Conservation (phyloP, 352 stramenopile genomes). For the Phytophthora megakarya region DNA sequence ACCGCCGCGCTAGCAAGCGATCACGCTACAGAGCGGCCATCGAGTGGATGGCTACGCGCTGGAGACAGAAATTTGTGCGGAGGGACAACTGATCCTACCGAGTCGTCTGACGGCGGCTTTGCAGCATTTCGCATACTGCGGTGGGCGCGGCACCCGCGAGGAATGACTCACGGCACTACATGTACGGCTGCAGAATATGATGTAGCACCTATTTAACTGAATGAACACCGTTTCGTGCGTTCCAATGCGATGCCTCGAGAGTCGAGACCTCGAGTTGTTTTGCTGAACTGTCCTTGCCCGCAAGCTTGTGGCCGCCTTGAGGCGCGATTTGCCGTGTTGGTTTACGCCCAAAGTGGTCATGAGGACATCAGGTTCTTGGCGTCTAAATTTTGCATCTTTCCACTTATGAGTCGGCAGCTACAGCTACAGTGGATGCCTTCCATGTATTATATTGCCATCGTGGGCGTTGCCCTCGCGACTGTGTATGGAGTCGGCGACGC, state of each 20-base stretch:
- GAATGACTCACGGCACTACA: conserved; percentile 6
- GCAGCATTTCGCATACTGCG: neutral
- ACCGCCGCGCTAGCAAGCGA: conserved; percentile 59
- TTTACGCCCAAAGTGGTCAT: neutral
- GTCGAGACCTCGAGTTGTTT: no score
- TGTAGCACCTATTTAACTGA: conserved; percentile 12
- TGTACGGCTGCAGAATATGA: conserved; percentile 8
- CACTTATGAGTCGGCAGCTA: conserved; percentile 4
- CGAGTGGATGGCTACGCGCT: conserved; percentile 46
- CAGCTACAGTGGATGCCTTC: conserved; percentile 12
- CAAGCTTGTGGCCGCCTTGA: neutral
- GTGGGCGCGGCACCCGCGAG: neutral
- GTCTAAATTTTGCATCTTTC: conserved; percentile 3
- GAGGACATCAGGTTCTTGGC: neutral
- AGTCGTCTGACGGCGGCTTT: neutral
- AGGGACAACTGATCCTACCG: neutral
- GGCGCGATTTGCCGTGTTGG: conserved; percentile 17
- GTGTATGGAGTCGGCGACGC: neutral
- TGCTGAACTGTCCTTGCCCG: conserved; percentile 1
- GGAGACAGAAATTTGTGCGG: conserved; percentile 38
- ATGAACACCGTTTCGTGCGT: conserved; percentile 3
- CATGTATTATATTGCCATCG: neutral
- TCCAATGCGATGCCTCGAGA: no score
- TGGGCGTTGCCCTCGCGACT: neutral
- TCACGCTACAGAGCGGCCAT: conserved; percentile 54